Percentiles rank a stretch among this genome's conserved stretches.
Evolutionary conservation across 495 filamentous ascomycete species (phyloP).

Genomic region (Neurospora tetrasperma): DNA sequence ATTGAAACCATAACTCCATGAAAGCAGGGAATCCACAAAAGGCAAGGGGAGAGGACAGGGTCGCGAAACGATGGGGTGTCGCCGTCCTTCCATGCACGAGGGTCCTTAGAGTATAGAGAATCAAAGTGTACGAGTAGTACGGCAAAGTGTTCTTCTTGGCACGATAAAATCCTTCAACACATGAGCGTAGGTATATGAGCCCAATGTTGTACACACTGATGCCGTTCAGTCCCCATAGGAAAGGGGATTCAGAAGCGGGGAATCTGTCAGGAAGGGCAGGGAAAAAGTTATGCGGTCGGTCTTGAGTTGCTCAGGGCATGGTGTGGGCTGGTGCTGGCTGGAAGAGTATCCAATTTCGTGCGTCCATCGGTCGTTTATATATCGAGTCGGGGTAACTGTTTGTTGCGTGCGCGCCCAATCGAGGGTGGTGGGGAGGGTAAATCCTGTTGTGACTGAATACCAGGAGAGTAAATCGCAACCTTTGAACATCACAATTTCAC

Average conservation of each 20-base stretch:
- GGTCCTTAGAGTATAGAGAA: slow-evolving; percentile 45
- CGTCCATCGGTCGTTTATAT: neutral
- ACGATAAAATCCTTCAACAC: slow-evolving; percentile 97
- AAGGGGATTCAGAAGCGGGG: neutral
- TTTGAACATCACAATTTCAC: neutral
- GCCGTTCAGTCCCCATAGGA: slow-evolving; percentile 41
- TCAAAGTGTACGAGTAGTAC: slow-evolving; percentile 82
- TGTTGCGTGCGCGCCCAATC: neutral
- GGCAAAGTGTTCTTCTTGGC: slow-evolving; percentile 66
- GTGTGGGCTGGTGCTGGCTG: neutral
- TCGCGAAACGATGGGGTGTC: slow-evolving; percentile 41
- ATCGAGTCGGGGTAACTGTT: neutral
- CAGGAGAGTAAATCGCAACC: neutral
- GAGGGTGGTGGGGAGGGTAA: neutral
- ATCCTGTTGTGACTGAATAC: neutral
- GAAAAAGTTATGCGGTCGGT: neutral
- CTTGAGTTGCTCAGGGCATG: neutral
- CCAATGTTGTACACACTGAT: slow-evolving; percentile 99
- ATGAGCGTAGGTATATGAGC: slow-evolving; percentile 53
- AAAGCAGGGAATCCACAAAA: neutral
- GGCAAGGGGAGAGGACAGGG: neutral
- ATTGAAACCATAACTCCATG: neutral
- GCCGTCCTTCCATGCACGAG: slow-evolving; percentile 83
- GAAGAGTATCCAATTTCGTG: neutral
- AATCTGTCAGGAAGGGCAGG: neutral